Percentiles rank a stretch among this genome's conserved stretches.
phyloP scores from a whole-genome alignment of 345 rosid species.

The Citrus medica region DNA sequence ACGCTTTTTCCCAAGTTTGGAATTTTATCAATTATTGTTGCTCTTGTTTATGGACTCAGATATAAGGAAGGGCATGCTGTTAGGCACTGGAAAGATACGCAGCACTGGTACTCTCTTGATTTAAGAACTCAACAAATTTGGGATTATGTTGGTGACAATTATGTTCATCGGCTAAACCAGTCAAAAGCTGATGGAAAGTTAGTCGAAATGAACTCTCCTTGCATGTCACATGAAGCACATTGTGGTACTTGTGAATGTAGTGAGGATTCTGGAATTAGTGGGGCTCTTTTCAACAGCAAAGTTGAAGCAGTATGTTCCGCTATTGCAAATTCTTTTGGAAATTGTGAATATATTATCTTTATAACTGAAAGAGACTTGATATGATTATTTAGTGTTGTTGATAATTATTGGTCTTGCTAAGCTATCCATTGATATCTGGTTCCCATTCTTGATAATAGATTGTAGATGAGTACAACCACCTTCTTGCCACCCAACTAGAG shows the following conservation, averaged over 20 bases:
- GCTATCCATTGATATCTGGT: constrained; percentile 1
- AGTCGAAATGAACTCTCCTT: constrained; percentile 50
- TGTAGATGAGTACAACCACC: constrained; percentile 76
- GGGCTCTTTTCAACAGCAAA: constrained; percentile 82
- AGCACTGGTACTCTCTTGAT: constrained; percentile 91
- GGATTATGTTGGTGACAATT: constrained; percentile 96
- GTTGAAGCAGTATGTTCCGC: constrained; percentile 68
- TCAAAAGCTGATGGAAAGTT: constrained; percentile 80
- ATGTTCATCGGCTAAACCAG: constrained; percentile 91
- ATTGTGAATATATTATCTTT: neutral
- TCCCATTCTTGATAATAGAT: constrained; percentile 40
- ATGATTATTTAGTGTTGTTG: no score
- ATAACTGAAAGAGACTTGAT: no score
- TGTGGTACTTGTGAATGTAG: constrained; percentile 65
- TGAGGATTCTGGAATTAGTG: constrained; percentile 77
- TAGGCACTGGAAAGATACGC: constrained; percentile 86
- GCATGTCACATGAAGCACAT: constrained; percentile 57
- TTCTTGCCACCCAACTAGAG: constrained; percentile 78
- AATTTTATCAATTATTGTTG: neutral
- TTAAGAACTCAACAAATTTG: constrained; percentile 85
- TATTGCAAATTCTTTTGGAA: neutral
- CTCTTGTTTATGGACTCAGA: constrained; percentile 36
- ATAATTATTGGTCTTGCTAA: neutral
- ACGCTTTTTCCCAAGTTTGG: neutral
- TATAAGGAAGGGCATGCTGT: constrained; percentile 93